Evolutionary conservation across 1,139 yeast genomes (phyloP).

Genomic region (Pichia sp.): DNA sequence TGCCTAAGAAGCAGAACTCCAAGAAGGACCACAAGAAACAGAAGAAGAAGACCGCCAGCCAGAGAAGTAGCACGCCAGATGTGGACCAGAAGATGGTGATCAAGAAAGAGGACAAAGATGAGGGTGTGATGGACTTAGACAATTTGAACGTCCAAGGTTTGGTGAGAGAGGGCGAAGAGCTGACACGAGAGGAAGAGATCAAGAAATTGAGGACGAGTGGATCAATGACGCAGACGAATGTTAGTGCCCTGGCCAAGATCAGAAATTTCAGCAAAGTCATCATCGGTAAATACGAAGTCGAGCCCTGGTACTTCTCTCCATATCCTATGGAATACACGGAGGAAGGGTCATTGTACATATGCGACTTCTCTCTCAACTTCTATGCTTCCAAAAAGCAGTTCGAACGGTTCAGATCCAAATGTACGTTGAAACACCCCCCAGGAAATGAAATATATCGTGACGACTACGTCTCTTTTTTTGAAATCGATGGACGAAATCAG

Average conservation of each 20-base stretch:
- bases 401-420: constrained; percentile 82
- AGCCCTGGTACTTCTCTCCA: constrained; percentile 98
- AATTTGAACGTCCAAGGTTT: constrained; percentile 80
- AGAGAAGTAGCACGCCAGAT: constrained; percentile 13
- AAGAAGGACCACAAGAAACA: constrained; percentile 46
- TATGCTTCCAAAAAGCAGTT: constrained; percentile 88
- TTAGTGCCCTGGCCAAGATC: constrained; percentile 84
- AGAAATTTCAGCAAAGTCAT: constrained; percentile 74
- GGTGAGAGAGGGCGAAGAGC: constrained; percentile 60
- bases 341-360: constrained; percentile 81
- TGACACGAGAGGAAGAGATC: constrained; percentile 85
- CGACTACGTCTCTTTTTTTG: constrained; percentile 78
- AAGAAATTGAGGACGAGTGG: constrained; percentile 90
- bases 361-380: constrained; percentile 85
- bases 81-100: constrained; percentile 11
- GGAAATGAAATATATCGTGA: constrained; percentile 97
- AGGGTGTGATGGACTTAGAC: constrained; percentile 82
- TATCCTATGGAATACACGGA: constrained; percentile 94
- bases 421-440: constrained; percentile 90
- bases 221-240: constrained; percentile 81
- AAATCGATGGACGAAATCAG: constrained; percentile 93
- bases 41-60: constrained; percentile 34
- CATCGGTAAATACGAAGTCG: constrained; percentile 87
- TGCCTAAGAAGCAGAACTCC: constrained; percentile 53
- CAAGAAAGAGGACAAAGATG: constrained; percentile 25